Evolutionary conservation across 371 early-diverging fungal species (phyloP).

Genomic region (Lichtheimia corymbifera): DNA sequence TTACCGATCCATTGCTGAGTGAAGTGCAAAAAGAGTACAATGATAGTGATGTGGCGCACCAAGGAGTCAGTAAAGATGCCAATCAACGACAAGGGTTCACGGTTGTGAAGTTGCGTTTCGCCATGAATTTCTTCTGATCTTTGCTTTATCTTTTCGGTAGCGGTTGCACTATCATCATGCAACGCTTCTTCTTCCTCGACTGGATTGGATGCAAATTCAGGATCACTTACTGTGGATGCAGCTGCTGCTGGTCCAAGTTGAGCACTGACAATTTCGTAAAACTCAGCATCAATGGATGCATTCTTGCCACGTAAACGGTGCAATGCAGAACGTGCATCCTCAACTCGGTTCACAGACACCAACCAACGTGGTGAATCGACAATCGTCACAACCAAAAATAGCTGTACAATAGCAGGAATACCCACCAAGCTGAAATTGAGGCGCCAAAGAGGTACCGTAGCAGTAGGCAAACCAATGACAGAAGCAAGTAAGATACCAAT

Average conservation of each 20-base stretch:
- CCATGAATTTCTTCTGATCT: slow-evolving; percentile 14
- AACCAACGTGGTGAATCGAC: slow-evolving; percentile 80
- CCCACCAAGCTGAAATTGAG: slow-evolving; percentile 63
- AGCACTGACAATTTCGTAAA: slow-evolving; percentile 54
- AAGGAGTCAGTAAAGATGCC: slow-evolving; percentile 36
- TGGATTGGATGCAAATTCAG: background rate
- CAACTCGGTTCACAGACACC: slow-evolving; percentile 53
- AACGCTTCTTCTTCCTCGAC: slow-evolving; percentile 6
- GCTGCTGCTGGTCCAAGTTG: slow-evolving; percentile 35
- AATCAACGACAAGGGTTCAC: slow-evolving; percentile 23
- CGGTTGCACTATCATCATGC: slow-evolving; percentile 13
- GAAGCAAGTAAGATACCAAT: slow-evolving; percentile 74
- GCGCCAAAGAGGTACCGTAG: slow-evolving; percentile 68
- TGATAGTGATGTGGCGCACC: slow-evolving; percentile 48
- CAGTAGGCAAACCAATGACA: slow-evolving; percentile 59
- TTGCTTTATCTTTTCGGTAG: slow-evolving; percentile 10
- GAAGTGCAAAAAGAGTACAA: slow-evolving; percentile 56
- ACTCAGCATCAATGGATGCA: slow-evolving; percentile 54
- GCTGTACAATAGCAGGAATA: slow-evolving; percentile 71
- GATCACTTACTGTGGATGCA: background rate
- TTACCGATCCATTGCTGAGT: slow-evolving; percentile 77
- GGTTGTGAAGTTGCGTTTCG: slow-evolving; percentile 20
- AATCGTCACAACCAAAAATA: slow-evolving; percentile 64
- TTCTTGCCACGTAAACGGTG: slow-evolving; percentile 51
- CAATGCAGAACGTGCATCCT: slow-evolving; percentile 58